Base-by-base conservation (phyloP, 129 eudicot genomes). In the Dittrichia graveolens region DNA sequence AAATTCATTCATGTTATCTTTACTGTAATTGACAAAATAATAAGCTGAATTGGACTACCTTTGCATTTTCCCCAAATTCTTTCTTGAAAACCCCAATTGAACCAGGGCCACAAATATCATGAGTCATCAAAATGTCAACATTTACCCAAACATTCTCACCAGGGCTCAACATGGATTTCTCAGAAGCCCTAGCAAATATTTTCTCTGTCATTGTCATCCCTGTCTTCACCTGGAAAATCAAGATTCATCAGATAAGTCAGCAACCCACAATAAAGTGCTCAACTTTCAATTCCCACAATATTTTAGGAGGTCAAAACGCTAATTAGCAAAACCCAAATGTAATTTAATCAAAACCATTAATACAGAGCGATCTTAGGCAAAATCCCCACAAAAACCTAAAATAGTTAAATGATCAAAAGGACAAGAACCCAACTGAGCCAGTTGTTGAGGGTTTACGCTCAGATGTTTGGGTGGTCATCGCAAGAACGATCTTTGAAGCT, bases 111-210 rank as follows among this genome's bases (percentile, higher is more conserved):
- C 91, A 85, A 75, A 91, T 91, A 82, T 91, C 97, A 84, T 91
- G 97, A 16, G 94, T 90, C 96, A 90, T 90, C 83, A 90, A 75
- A 34, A 82, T 59, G 81, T 91, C 95, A 73, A 87, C 89, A 72
- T 87, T 72, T 10, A 88, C 95, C 97, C 97, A 86, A 16, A 88
- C 95, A 82, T 91, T 91, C 55, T 91, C 95, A 71, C 97, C 95
- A 3, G 97, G 97, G 74, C 52, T 74, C 66, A 88, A 71, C 16
- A 78, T 78, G 31, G 86, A 13, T 69, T 76, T 91, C 79, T 88
- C 86, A n/a, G 97, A 91, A 69, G 92, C 95, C 50, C 87, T 79
- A 24, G 97, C 83, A 69, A 88, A 75, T 72, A 88, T 88, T 76
- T 91, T 91, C 78, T 87, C 94, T 39, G 96, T 90, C 91, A 90